These are phyloP conservation scores for Stagonosporopsis rhizophila DNA, from an alignment of 2,329 filamentous ascomycete species.

Conservation along the genomic window DNA sequence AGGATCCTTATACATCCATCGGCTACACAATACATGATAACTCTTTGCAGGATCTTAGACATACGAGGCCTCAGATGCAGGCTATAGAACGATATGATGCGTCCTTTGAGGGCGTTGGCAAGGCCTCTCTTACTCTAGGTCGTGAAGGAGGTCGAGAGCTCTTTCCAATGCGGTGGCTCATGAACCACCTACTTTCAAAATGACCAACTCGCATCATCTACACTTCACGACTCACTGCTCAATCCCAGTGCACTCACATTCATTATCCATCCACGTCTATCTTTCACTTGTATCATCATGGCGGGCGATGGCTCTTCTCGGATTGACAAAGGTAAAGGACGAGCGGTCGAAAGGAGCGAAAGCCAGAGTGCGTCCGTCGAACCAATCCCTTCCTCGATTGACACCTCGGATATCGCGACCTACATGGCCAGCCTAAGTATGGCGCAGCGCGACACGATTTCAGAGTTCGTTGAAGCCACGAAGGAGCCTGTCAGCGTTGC, in stretches of 20 bases:
- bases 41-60: background rate
- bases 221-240: background rate
- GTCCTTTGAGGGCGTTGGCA: background rate
- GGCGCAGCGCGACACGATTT: background rate
- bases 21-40: background rate
- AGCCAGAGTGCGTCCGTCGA: background rate
- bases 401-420: background rate
- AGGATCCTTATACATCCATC: background rate
- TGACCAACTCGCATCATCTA: background rate
- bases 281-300: background rate
- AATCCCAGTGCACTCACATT: background rate
- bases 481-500: slow-evolving; percentile 2
- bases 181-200: background rate
- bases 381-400: background rate
- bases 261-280: background rate
- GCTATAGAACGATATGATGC: background rate
- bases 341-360: background rate
- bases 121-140: background rate
- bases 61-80: too few relatives aligned
- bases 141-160: background rate
- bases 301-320: background rate
- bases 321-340: background rate
- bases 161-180: background rate
- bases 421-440: background rate
- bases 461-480: slow-evolving; percentile 1